Evolutionary conservation across 768 basidiomycete species (phyloP).

Genomic region (Rhodotorula toruloides): DNA sequence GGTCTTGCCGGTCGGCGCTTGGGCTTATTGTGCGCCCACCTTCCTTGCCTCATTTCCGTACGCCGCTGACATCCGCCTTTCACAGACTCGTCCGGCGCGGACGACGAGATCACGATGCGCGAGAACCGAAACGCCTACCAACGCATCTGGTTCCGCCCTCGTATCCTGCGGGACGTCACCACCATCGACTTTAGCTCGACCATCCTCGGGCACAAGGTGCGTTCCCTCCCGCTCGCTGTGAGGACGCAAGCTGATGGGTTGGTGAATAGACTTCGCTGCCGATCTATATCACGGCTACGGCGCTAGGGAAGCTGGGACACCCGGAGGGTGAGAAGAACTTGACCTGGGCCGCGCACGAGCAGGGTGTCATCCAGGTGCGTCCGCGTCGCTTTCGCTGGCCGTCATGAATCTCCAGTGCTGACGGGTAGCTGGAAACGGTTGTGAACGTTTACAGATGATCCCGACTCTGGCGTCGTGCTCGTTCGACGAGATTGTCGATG

Average conservation of each 20-base stretch:
- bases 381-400: not conserved
- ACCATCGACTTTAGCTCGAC: conserved; percentile 61
- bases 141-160: conserved; percentile 79
- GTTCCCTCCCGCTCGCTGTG: conserved; percentile 9
- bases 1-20: conserved; percentile 60
- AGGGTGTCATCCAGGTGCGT: conserved; percentile 62
- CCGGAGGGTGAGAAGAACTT: conserved; percentile 89
- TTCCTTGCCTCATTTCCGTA: not conserved
- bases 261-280: conserved; percentile 62
- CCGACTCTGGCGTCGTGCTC: conserved; percentile 92
- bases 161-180: conserved; percentile 77
- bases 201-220: conserved; percentile 69
- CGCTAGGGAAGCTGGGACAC: conserved; percentile 85
- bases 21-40: conserved; percentile 62
- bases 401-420: not conserved
- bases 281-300: conserved; percentile 64
- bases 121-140: conserved; percentile 72
- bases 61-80: conserved; percentile 51
- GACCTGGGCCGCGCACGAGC: conserved; percentile 79
- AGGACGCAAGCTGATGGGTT: too few relatives aligned
- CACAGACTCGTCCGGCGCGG: conserved; percentile 66
- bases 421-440: too few relatives aligned
- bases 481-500: conserved; percentile 92
- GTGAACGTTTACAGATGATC: conserved; percentile 67
- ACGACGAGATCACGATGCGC: conserved; percentile 38